Evolutionary conservation across 2,329 filamentous ascomycete species (phyloP), one percentile per base, ranked within the genome.

Genomic region (Clonostachys solani): DNA sequence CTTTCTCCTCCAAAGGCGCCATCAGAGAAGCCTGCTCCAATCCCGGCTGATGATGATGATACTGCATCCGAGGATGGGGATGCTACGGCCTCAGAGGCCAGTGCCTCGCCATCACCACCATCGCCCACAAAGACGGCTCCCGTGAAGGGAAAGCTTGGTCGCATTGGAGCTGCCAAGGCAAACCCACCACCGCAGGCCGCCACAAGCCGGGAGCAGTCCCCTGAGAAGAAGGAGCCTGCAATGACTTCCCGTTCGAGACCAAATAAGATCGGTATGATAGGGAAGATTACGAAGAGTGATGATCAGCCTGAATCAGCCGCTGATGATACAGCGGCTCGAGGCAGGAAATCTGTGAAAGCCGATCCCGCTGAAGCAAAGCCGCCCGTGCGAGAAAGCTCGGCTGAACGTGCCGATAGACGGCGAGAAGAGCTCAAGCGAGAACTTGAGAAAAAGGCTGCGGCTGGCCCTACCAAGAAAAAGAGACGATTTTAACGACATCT

Each of bases 391-490:
- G 72, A 74, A 50, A 72, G 67, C 0, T 72, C 71, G 4, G 62
- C 67, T 51, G 71, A 76, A 44, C 61, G 69, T 23, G 75, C 76
- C 4, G 72, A 78, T 49, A 65, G 74, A 35, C 75, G 72, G 50
- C 67, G 77, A 44, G 66, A 70, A n/a, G 75, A 81, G 52, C 60
- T 79, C 29, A 72, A 75, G 47, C 67, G 63, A 47, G 74, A 81
- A 35, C 60, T 79, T 13, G 71, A 78, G 52, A 71, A 59, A 49
- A 77, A 75, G 55, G 69, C 69, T 4, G 67, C 72, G 0, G 70
- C 69, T 16, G 73, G 72, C 2, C 78, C 78, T 5, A 67, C 65
- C 7, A 78, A 73, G 60, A 82, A 82, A 66, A 81, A 79, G 62
- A 66, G 78, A 40, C 75, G 69, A 44, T 81, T 81, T 50, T 82